A percentile compares a stretch with the other conserved stretches of the same genome.
Conservation (phyloP, 179 eudicot species). For the Patellifolia procumbens region DNA sequence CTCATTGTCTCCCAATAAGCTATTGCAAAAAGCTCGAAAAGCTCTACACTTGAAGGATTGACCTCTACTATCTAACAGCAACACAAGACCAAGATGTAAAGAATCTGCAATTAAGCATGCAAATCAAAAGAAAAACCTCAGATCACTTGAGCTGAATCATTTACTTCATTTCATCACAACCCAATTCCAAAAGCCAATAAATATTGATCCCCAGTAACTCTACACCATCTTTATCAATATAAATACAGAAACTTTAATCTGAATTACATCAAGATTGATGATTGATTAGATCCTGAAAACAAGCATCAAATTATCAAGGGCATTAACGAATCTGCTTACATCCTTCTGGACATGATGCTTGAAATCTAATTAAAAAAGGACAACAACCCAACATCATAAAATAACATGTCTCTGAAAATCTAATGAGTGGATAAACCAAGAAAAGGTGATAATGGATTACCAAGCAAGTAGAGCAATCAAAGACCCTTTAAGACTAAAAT, state of each 20-base stretch:
- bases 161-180: slow-evolving; percentile 17
- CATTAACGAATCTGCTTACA: slow-evolving; percentile 29
- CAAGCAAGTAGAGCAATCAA: too few species aligned
- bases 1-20: not conserved
- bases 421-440: too few species aligned
- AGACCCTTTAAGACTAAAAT: too few species aligned
- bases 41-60: too few species aligned
- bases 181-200: not conserved
- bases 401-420: too few species aligned
- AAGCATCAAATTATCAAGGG: slow-evolving; percentile 15
- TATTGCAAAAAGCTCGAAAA: too few species aligned
- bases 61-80: not conserved
- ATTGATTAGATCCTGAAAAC: slow-evolving; percentile 1
- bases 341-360: too few species aligned
- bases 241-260: slow-evolving; percentile 9
- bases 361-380: too few species aligned
- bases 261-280: not conserved
- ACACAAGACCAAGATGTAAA: not conserved
- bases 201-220: not conserved
- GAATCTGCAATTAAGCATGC: not conserved
- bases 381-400: too few species aligned
- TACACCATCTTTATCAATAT: slow-evolving; percentile 27
- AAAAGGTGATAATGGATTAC: too few species aligned
- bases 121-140: slow-evolving; percentile 10
- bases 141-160: slow-evolving; percentile 21